Evolutionary conservation across 2,329 filamentous ascomycete species (phyloP), one percentile per base, ranked within the genome.

Genomic region (Penicillium hordei): DNA sequence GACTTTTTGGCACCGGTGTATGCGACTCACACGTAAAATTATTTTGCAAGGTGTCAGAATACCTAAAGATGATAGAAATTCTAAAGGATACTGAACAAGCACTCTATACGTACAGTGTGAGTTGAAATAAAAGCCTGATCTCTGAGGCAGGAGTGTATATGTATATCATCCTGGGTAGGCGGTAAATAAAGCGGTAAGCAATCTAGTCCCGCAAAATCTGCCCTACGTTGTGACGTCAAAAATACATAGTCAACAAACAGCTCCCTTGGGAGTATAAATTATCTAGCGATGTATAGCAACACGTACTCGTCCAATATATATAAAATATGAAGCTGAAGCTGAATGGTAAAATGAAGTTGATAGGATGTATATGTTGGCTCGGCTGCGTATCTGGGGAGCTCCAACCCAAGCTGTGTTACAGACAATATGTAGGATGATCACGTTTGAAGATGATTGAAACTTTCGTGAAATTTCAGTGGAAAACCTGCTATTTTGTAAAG

Each of bases 221-320:
- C 15, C 49, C 56, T 48, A 58, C 40, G 9, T 50, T 48, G 63
- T 68, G 65, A 68, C 65, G 65, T 68, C 65, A 66, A 65, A 61
- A 55, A 36, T 9, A n/a, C 10, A 46, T 43, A 57, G 56, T 60
- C 60, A 61, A 57, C 29, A 46, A 60, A 49, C 25, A 45, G 0
- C 39, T 34, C 15, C 17, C 15, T 17, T 25, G 12, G 9, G 8
- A 34, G n/a, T 19, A n/a, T 10, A 12, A 5, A 17, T n/a, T 17
- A 38, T 25, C 19, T 31, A 45, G 17, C 9, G 10, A 48, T 9
- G 29, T 17, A 12, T 5, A 12, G 29, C 13, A 25, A 17, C 12
- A 23, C 15, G 7, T 23, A 17, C 2, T 34, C 1, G 13, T 17
- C 43, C 10, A 9, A 45, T 13, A 19, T 13, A 13, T 21, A 27